Base-by-base conservation (phyloP, 2,329 filamentous ascomycete species). In the Aspergillus melleus region DNA sequence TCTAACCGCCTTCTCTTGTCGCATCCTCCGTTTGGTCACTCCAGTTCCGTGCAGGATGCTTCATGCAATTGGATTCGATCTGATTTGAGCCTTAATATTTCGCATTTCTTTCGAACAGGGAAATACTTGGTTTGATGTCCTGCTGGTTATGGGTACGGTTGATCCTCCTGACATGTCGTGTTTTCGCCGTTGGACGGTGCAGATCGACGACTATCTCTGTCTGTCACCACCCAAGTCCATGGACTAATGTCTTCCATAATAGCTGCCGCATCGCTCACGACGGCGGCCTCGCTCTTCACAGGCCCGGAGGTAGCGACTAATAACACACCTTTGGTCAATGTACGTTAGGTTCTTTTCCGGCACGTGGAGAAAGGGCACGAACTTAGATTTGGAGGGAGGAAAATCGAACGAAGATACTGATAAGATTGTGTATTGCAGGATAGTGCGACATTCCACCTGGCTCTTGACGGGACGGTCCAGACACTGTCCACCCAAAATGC, bases 401-500 rank as follows among this genome's bases (percentile, higher is more conserved):
- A 24, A 47, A 24, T 20, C 11, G 20, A 10, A 47, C 11, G 44
- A 20, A 20, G 19, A 19, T 51, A 51, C 29, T 32, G 49, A 51
- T 30, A 29, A 30, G 22, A 51, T 30, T 26, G 16, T 32, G 29
- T 51, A 44, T 16, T 54, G 36, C 47, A 75, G 72, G 68, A 71
- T 50, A 73, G 69, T 61, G 65, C 72, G 12, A 64, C 64, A 58
- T 78, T 74, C 60, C 71, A 65, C 46, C 74, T 77, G 59, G 70
- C 73, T 22, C 64, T 79, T 4, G 72, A 76, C 39, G 73, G 72
- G 59, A 90, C 90, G 68, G 84, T 96, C 54, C 90, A 88, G 49
- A 96, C 91, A 0, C 81, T 97, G 14, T 90, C 90, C 3, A 86
- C 84, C 32, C 89, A 86, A 61, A 87, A 86, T 71, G 82, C 86